Evolutionary conservation across 805 yeast genomes (phyloP).

Genomic region (Ogataea populi-albae): DNA sequence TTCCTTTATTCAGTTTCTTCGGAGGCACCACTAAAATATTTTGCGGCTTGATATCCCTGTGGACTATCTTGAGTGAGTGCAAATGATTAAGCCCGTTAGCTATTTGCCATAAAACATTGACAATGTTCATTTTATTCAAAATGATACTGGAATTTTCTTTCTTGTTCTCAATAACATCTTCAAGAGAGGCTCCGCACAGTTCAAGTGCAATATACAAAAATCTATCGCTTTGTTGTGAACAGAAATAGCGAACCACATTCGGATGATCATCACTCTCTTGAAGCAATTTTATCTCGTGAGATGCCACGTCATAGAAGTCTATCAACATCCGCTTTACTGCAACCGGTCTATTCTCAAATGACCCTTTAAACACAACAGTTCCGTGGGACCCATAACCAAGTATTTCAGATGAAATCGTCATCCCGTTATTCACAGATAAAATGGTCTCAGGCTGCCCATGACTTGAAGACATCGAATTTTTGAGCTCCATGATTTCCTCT

Average conservation of each 20-base stretch:
- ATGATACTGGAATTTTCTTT: constrained; percentile 40
- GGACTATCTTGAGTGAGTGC: constrained; percentile 88
- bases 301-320: constrained; percentile 91
- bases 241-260: constrained; percentile 87
- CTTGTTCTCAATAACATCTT: constrained; percentile 65
- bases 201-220: constrained; percentile 92
- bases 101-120: constrained; percentile 65
- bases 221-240: constrained; percentile 86
- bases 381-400: constrained; percentile 97
- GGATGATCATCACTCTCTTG: constrained; percentile 98
- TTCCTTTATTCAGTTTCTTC: constrained; percentile 36
- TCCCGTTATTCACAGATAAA: constrained; percentile 34
- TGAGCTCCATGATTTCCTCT: constrained; percentile 5
- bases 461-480: constrained; percentile 1
- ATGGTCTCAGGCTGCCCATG: constrained; percentile 9
- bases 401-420: constrained; percentile 67
- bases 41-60: constrained; percentile 92
- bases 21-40: constrained; percentile 82
- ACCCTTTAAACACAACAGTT: constrained; percentile 88
- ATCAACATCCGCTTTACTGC: constrained; percentile 93
- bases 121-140: constrained; percentile 44
- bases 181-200: constrained; percentile 83
- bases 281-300: constrained; percentile 80
- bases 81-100: constrained; percentile 82
- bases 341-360: constrained; percentile 88